These are phyloP conservation scores for Pythium scleroteichum DNA, from an alignment of 352 stramenopile species.

Conservation along the genomic window DNA sequence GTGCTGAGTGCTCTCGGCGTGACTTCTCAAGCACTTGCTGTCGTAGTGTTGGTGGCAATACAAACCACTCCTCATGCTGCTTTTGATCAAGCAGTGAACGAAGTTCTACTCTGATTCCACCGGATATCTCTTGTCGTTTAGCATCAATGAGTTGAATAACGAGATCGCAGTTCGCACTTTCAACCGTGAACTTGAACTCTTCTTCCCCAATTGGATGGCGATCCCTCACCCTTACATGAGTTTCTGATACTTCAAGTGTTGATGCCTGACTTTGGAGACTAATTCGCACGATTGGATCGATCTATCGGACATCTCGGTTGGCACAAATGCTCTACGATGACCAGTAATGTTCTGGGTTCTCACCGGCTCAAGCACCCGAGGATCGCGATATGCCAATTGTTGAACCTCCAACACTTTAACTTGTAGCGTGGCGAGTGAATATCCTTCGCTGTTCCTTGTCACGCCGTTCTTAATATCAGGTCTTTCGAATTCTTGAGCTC, in stretches of 20 bases:
- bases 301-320: slow-evolving; percentile 27
- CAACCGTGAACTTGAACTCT: slow-evolving; percentile 36
- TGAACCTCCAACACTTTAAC: slow-evolving; percentile 46
- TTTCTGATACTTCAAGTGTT: slow-evolving; percentile 18
- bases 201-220: slow-evolving; percentile 48
- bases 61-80: slow-evolving; percentile 54
- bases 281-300: slow-evolving; percentile 55
- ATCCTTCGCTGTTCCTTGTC: slow-evolving; percentile 1
- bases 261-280: slow-evolving; percentile 26
- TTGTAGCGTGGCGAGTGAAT: slow-evolving; percentile 35
- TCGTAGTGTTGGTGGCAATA: slow-evolving; percentile 54
- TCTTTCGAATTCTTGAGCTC: slow-evolving; percentile 5
- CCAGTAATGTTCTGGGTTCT: background rate
- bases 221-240: slow-evolving; percentile 46
- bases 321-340: background rate
- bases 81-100: slow-evolving; percentile 62
- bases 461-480: slow-evolving; percentile 16
- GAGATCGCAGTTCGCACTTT: slow-evolving; percentile 44
- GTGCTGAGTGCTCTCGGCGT: slow-evolving; percentile 34
- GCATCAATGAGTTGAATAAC: slow-evolving; percentile 55
- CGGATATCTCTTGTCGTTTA: slow-evolving; percentile 46
- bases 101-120: slow-evolving; percentile 47
- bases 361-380: slow-evolving; percentile 43
- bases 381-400: slow-evolving; percentile 53
- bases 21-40: slow-evolving; percentile 60